Evolutionary conservation across 1,284 basidiomycete genomes (phyloP).

Genomic region (Boletellus deceptivus): DNA sequence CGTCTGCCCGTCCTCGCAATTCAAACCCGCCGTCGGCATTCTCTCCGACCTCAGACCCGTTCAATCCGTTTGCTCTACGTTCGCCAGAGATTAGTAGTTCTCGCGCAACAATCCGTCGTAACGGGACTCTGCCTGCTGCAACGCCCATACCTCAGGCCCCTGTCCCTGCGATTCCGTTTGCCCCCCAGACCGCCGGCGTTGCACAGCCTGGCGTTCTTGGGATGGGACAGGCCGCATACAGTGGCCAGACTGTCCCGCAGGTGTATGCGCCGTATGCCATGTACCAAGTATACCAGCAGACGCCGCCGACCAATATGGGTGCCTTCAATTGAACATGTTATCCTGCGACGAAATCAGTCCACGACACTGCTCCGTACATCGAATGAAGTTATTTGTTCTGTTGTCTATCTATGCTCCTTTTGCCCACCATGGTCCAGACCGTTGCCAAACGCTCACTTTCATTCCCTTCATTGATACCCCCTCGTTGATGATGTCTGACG

Average conservation of each 20-base stretch:
- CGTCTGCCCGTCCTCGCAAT: constrained; percentile 42
- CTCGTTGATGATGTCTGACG: constrained; percentile 19
- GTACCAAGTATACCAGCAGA: constrained; percentile 78
- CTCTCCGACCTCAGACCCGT: constrained; percentile 66
- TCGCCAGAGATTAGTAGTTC: constrained; percentile 58
- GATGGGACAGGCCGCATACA: constrained; percentile 65
- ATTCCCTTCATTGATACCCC: constrained; percentile 33
- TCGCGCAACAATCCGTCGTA: constrained; percentile 52
- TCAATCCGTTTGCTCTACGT: constrained; percentile 70
- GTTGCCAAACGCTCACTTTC: constrained; percentile 23
- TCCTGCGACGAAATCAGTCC: constrained; percentile 31
- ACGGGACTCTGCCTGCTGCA: constrained; percentile 30
- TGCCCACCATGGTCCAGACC: constrained; percentile 26
- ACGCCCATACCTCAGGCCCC: constrained; percentile 39
- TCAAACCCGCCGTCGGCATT: constrained; percentile 55
- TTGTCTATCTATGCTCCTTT: constrained; percentile 34
- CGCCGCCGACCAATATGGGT: constrained; percentile 68
- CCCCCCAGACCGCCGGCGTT: constrained; percentile 58
- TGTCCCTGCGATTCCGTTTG: constrained; percentile 51
- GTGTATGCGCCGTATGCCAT: constrained; percentile 73
- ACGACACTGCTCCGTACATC: constrained; percentile 39
- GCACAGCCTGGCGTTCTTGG: constrained; percentile 54
- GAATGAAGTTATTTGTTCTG: constrained; percentile 36
- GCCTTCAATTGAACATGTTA: constrained; percentile 61
- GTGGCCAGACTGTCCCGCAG: constrained; percentile 61